These are phyloP conservation scores for Pichia cephalocereana DNA, from an alignment of 805 yeast species.

Conservation along the genomic window DNA sequence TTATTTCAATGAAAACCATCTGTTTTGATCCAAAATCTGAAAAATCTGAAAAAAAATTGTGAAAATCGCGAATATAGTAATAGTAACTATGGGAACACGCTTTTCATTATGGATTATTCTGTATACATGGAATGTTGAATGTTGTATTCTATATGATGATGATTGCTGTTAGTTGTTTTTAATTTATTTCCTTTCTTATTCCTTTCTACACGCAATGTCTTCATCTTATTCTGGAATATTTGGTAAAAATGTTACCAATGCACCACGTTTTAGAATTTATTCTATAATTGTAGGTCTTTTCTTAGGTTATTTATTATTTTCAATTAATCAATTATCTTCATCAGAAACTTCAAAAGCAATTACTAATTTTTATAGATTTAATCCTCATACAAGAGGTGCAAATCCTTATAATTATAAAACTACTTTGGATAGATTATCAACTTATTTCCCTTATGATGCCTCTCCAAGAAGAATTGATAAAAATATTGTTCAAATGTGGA, in stretches of 20 bases:
- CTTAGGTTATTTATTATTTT: conserved; percentile 21
- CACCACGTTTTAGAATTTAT: conserved; percentile 14
- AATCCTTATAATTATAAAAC: conserved; percentile 26
- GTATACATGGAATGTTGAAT: too few relatives aligned
- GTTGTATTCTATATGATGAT: too few relatives aligned
- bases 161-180: too few relatives aligned
- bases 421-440: conserved; percentile 24
- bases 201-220: not conserved
- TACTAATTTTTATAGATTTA: conserved; percentile 23
- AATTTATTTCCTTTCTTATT: too few relatives aligned
- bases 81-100: too few relatives aligned
- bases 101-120: too few relatives aligned
- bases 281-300: conserved; percentile 21
- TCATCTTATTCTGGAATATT: not conserved
- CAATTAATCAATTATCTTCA: conserved; percentile 15
- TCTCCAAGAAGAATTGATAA: conserved; percentile 26
- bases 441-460: conserved; percentile 25
- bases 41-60: too few relatives aligned
- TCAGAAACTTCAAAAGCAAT: conserved; percentile 21
- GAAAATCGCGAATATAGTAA: too few relatives aligned
- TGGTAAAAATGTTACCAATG: not conserved
- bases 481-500: conserved; percentile 29
- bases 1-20: too few relatives aligned
- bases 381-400: conserved; percentile 26
- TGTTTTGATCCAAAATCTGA: too few relatives aligned